Base-by-base conservation (phyloP, 305 asterid species). In the Fraxinus baroniana region DNA sequence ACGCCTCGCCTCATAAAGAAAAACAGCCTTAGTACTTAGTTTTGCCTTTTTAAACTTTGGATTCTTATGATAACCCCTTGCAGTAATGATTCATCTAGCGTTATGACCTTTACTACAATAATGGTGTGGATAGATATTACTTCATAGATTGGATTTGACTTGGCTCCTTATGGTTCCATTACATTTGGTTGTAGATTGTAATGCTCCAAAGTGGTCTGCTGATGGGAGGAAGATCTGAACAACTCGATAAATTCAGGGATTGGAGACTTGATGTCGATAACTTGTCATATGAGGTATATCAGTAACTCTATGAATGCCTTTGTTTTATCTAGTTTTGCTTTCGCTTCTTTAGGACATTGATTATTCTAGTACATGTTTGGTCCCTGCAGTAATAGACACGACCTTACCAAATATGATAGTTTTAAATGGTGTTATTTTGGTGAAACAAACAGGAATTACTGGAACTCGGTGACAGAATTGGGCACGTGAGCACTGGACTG, bases 391-490 rank as follows among this genome's bases (percentile, higher is more conserved):
- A 68, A 26, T 57, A 49, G 60, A 49, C 20, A 49, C 20, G 20
- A 49, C 20, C 62, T 49, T 49, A 49, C 62, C 62, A 49, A 49
- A 15, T 17, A 49, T 49, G 62, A 18, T 17, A 49, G 26, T 10
- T 22, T 20, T 75, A 26, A 46, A 70, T 18, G 10, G 10, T 35
- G 30, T 79, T 55, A 20, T 28, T 30, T 81, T 83, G 20, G 66
- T 83, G 75, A 55, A 77, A 39, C 78, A 39, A 87, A 86, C 91
- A 95, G 99, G 97, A 95, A 84, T 76, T 95, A 86, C 88, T 95
- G 87, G 98, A 95, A 84, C 99, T 95, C 17, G 97, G 99, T 46
- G 99, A 95, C 70, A 89, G 85, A 82, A 95, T 95, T 68, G 99
- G 99, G 72, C 76, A 95, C 30, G 99, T 95, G 81, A 91, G 87